Base-by-base conservation (phyloP, 192 early-diverging fungal genomes). In the Podochytrium sp. region DNA sequence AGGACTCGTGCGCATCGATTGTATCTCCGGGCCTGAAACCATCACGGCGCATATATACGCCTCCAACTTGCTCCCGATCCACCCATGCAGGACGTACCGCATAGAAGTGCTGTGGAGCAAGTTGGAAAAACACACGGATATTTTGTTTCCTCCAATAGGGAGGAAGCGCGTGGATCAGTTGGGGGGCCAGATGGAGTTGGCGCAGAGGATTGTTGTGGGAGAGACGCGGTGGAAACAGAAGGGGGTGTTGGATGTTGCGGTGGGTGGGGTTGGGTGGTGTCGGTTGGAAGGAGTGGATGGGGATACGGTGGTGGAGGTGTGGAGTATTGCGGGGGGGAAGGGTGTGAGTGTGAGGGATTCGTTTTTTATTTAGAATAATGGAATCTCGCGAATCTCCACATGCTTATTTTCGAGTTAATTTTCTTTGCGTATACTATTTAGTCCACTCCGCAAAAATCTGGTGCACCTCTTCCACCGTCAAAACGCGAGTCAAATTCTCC, bases 251-350 rank as follows among this genome's bases (percentile, higher is more conserved):
- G 66, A 69, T 55, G 66, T 69, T 23, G 66, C 52, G 3, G 20
- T 69, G n/a, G 66, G 66, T 38, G 66, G 66, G n/a, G 34, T 69
- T 37, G 66, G 66, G 7, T 69, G 66, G 66, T 30, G 52, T 1
- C n/a, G 33, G 1, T 7, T 69, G 47, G 30, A 38, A n/a, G 27
- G 37, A 2, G 10, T 38, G 18, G 20, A 25, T 5, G 30, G 25
- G 12, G 66, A 55, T 33, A 30, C 50, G 6, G 30, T 38, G 16
- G 29, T 69, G 14, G 66, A 69, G 38, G 53, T 69, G 18, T 69
- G 51, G 50, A 23, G 51, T 35, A 6, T 69, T 12, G 47, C 14
- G 18, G n/a, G 35, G 29, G 53, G 53, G n/a, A 25, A 7, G 10
- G 42, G 42, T 3, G 64, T 65, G 30, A 34, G 30, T 61, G 12